Percentiles rank a stretch among this genome's conserved stretches.
Conservation (phyloP, 208 protist species). For the Entamoeba histolytica region DNA sequence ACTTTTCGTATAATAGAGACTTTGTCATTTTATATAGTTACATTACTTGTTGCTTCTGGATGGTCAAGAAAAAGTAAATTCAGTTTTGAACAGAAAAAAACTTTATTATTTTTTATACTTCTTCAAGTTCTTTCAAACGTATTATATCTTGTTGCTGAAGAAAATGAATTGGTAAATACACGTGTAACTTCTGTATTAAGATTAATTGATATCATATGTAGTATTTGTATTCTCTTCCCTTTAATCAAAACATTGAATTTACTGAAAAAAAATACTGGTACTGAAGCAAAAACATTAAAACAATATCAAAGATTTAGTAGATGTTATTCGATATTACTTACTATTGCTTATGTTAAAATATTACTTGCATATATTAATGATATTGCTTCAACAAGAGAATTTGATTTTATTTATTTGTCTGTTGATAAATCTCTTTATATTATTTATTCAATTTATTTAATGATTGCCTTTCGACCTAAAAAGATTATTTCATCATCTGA, state of each 20-base stretch:
- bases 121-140: neutral
- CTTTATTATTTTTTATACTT: neutral
- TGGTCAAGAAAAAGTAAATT: neutral
- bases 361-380: neutral
- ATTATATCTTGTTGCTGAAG: neutral
- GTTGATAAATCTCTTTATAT: too few relatives aligned
- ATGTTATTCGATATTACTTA: neutral
- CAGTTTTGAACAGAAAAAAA: neutral
- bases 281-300: neutral
- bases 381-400: neutral
- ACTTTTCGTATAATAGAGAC: neutral
- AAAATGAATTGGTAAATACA: neutral
- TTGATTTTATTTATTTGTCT: too few relatives aligned
- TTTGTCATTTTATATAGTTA: neutral
- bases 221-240: neutral
- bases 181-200: neutral
- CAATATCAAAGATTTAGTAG: neutral
- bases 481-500: too few relatives aligned
- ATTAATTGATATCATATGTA: neutral
- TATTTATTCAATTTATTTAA: too few relatives aligned
- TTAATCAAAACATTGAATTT: neutral
- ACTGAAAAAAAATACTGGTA: neutral
- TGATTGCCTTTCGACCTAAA: too few relatives aligned
- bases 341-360: neutral
- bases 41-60: neutral